Evolutionary conservation across 78 protist genomes (phyloP).

Genomic region (Dictyostelium firmibasis): DNA sequence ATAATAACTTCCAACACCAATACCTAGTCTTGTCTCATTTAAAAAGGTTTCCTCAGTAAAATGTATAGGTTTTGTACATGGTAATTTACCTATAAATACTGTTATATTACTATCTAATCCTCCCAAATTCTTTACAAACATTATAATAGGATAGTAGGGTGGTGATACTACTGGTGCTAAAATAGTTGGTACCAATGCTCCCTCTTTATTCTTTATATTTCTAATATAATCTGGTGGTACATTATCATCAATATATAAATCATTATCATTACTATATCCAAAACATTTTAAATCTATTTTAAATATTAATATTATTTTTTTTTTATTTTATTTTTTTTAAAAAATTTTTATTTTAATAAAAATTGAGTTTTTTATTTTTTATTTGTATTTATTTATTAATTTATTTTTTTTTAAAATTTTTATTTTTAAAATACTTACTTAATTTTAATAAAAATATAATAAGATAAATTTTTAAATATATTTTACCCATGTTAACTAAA

Average conservation of each 20-base stretch:
- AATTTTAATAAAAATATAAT: no score
- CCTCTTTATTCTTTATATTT: neutral
- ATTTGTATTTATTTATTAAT: no score
- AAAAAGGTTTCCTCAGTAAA: neutral
- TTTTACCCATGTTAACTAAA: neutral
- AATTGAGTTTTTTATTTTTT: no score
- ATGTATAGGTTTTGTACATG: neutral
- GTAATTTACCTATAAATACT: neutral
- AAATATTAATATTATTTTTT: no score
- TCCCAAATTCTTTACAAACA: conserved; percentile 15
- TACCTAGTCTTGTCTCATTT: neutral
- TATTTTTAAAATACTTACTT: neutral
- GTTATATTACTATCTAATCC: neutral
- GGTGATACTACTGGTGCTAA: neutral
- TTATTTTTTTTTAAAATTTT: no score
- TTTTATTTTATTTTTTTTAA: no score
- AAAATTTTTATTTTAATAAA: no score
- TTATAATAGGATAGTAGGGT: neutral
- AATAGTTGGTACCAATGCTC: neutral
- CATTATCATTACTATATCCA: neutral
- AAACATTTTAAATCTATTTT: neutral
- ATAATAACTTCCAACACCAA: neutral
- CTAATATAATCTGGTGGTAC: conserved; percentile 8
- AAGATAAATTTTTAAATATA: no score
- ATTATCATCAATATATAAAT: neutral